Conservation (phyloP, 192 early-diverging fungal genomes). For the Gigaspora rosea region DNA sequence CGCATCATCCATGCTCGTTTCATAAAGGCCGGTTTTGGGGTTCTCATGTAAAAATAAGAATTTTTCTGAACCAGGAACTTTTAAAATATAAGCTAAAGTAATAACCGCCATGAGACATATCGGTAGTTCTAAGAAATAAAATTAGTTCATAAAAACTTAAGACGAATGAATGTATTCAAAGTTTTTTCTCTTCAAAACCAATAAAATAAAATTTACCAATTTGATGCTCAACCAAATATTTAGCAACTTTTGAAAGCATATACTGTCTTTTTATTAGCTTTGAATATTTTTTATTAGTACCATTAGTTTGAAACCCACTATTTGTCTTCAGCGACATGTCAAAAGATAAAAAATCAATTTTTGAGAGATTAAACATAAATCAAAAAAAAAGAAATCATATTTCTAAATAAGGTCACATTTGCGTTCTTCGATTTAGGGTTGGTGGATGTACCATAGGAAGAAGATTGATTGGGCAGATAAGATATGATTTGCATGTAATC, state of each 20-base stretch:
- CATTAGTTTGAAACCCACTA: neutral
- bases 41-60: constrained; percentile 44
- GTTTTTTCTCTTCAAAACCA: neutral
- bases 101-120: neutral
- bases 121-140: constrained; percentile 6
- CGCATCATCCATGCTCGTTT: constrained; percentile 58
- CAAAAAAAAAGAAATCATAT: too few species aligned
- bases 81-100: neutral
- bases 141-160: neutral
- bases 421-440: too few species aligned
- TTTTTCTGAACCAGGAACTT: constrained; percentile 33
- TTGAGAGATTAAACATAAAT: too few species aligned
- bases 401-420: too few species aligned
- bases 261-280: neutral
- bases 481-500: too few species aligned
- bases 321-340: constrained; percentile 2
- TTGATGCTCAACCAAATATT: constrained; percentile 9
- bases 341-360: too few species aligned
- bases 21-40: constrained; percentile 37
- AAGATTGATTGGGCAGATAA: too few species aligned
- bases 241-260: neutral
- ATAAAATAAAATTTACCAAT: neutral
- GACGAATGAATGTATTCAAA: neutral
- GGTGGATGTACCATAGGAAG: too few species aligned
- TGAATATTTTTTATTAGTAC: neutral